phyloP scores from a whole-genome alignment of 2,329 filamentous ascomycete genomes.

The Phyllosticta capitalensis region DNA sequence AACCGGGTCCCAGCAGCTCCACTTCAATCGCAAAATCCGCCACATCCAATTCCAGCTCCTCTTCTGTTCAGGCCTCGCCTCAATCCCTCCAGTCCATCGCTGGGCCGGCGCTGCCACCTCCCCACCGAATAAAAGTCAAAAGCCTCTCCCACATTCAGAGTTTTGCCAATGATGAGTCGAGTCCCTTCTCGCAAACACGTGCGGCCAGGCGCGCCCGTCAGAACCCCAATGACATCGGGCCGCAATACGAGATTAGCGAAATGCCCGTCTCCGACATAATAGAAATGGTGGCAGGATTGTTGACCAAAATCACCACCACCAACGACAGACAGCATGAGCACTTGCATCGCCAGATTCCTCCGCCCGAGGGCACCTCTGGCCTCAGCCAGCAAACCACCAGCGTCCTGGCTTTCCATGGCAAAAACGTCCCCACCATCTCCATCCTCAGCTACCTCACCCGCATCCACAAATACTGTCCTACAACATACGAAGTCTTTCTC shows the following conservation, averaged over 20 bases:
- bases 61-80: constrained; percentile 21
- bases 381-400: constrained; percentile 56
- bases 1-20: constrained; percentile 12
- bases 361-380: constrained; percentile 48
- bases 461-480: constrained; percentile 98
- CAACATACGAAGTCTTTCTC: constrained; percentile 95
- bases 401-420: constrained; percentile 93
- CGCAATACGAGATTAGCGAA: constrained; percentile 84
- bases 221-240: constrained; percentile 41
- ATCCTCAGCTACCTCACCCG: constrained; percentile 91
- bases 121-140: constrained; percentile 66
- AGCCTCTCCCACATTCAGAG: constrained; percentile 86
- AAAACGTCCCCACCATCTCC: constrained; percentile 94
- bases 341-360: constrained; percentile 63
- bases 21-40: constrained; percentile 13
- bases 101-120: constrained; percentile 22
- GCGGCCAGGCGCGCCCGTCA: constrained; percentile 33
- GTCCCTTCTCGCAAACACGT: constrained; percentile 43
- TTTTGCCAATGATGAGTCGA: constrained; percentile 69
- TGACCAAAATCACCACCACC: constrained; percentile 95
- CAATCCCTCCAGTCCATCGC: constrained; percentile 20
- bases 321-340: constrained; percentile 93
- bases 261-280: constrained; percentile 98
- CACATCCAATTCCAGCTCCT: constrained; percentile 18
- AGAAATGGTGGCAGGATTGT: constrained; percentile 92